phyloP scores from a whole-genome alignment of 768 basidiomycete species.

The Zangia roseola region DNA sequence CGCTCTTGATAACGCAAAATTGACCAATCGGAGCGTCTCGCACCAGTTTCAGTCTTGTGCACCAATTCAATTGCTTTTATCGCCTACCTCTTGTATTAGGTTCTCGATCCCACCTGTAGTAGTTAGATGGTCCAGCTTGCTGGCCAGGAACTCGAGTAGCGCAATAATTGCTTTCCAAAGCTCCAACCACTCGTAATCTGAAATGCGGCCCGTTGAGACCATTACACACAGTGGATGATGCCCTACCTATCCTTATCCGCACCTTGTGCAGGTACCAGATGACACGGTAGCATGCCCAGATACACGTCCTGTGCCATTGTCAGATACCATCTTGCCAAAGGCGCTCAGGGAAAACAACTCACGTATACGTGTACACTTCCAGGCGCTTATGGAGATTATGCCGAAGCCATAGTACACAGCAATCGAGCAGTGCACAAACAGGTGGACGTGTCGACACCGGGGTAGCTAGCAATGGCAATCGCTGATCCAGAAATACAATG shows the following conservation, averaged over 20 bases:
- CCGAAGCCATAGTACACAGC: slow-evolving; percentile 65
- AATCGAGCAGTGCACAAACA: slow-evolving; percentile 62
- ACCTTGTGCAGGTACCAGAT: slow-evolving; percentile 58
- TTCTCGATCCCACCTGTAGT: slow-evolving; percentile 53
- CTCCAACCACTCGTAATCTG: slow-evolving; percentile 68
- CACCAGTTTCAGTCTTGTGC: slow-evolving; percentile 1
- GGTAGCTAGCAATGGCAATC: slow-evolving; percentile 49
- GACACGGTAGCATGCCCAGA: slow-evolving; percentile 52
- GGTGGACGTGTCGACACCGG: slow-evolving; percentile 41
- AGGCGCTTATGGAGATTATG: slow-evolving; percentile 67
- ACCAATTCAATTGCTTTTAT: neutral
- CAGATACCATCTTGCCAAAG: neutral
- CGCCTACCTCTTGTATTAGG: slow-evolving; percentile 52
- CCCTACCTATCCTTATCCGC: slow-evolving; percentile 53
- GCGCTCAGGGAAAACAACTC: slow-evolving; percentile 18
- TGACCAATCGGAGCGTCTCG: slow-evolving; percentile 54
- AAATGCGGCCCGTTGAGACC: neutral
- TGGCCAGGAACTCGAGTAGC: slow-evolving; percentile 53
- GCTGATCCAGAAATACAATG: slow-evolving; percentile 32
- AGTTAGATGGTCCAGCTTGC: slow-evolving; percentile 51
- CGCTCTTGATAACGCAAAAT: slow-evolving; percentile 48
- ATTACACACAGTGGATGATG: neutral
- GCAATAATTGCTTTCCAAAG: slow-evolving; percentile 59
- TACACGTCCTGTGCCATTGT: slow-evolving; percentile 44
- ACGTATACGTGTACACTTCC: slow-evolving; percentile 59